Conservation (phyloP, 768 basidiomycete species). For the Pisolithus sp. region DNA sequence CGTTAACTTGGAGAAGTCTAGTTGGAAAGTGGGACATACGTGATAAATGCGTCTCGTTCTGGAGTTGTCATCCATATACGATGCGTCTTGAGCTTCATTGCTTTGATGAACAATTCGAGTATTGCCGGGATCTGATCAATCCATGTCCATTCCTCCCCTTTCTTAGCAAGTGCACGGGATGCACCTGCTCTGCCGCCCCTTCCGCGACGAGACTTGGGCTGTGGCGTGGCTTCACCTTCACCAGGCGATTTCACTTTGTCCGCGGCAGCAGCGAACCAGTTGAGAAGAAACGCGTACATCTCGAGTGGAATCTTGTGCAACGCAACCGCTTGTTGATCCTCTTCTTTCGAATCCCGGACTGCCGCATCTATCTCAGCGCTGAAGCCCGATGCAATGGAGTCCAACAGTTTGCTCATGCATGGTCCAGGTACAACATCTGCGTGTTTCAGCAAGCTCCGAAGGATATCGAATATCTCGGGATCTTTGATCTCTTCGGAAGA, state of each 20-base stretch:
- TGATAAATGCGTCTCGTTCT: slow-evolving; percentile 82
- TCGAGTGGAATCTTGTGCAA: slow-evolving; percentile 74
- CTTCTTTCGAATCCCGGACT: slow-evolving; percentile 59
- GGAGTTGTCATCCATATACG: slow-evolving; percentile 87
- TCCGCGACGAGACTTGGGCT: slow-evolving; percentile 48
- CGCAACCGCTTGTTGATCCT: slow-evolving; percentile 54
- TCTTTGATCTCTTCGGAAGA: slow-evolving; percentile 68
- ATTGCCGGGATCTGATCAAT: slow-evolving; percentile 64
- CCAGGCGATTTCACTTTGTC: slow-evolving; percentile 64
- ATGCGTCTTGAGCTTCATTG: slow-evolving; percentile 60
- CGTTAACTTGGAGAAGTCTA: not conserved
- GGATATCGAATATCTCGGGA: slow-evolving; percentile 69
- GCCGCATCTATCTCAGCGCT: slow-evolving; percentile 68
- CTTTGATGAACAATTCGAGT: slow-evolving; percentile 65
- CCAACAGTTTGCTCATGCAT: slow-evolving; percentile 80
- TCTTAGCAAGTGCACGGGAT: slow-evolving; percentile 35
- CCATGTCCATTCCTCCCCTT: slow-evolving; percentile 65
- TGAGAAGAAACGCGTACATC: slow-evolving; percentile 86
- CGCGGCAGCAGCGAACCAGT: slow-evolving; percentile 81
- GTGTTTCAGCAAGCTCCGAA: slow-evolving; percentile 76
- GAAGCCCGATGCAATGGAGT: slow-evolving; percentile 76
- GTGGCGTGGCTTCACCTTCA: slow-evolving; percentile 39
- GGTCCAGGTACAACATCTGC: slow-evolving; percentile 54
- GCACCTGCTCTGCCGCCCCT: slow-evolving; percentile 51
- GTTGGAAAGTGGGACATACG: slow-evolving; percentile 28